A percentile compares a stretch with the other conserved stretches of the same genome.
Conservation (phyloP, 116 monocot species). For the Papilionanthe hybrid region DNA sequence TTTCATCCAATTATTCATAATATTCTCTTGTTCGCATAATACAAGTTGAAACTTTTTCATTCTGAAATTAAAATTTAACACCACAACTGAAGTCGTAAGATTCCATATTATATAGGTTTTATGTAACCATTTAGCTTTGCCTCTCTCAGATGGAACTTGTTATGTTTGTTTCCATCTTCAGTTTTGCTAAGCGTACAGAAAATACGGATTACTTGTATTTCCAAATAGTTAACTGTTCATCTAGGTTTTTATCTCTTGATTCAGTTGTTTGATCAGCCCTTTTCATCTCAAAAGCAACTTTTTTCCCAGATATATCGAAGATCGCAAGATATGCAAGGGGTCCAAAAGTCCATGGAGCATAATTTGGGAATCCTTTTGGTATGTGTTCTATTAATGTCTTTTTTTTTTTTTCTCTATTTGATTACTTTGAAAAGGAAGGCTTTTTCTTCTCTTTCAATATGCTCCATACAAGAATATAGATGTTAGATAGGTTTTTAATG, state of each 20-base stretch:
- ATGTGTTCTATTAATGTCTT: constrained; percentile 8
- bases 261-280: not conserved
- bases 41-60: not conserved
- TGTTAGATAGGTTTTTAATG: not conserved
- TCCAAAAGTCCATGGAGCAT: constrained; percentile 38
- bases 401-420: not conserved
- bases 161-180: not conserved
- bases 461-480: not conserved
- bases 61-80: not conserved
- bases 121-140: not conserved
- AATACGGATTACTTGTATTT: not conserved
- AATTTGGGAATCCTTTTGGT: constrained; percentile 95
- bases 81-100: not conserved
- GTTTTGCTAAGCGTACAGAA: not conserved
- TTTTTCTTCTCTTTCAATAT: not conserved
- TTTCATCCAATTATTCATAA: not conserved
- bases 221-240: not conserved
- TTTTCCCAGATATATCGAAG: constrained; percentile 55
- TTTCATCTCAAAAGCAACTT: constrained; percentile 2
- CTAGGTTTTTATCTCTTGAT: not conserved
- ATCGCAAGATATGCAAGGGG: constrained; percentile 35
- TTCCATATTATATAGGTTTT: not conserved
- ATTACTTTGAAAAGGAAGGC: not conserved
- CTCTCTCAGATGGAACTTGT: no score
- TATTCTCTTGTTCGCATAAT: not conserved